Evolutionary conservation across 2,329 filamentous ascomycete species (phyloP).

Genomic region (Ophiostoma himal-ulmi): DNA sequence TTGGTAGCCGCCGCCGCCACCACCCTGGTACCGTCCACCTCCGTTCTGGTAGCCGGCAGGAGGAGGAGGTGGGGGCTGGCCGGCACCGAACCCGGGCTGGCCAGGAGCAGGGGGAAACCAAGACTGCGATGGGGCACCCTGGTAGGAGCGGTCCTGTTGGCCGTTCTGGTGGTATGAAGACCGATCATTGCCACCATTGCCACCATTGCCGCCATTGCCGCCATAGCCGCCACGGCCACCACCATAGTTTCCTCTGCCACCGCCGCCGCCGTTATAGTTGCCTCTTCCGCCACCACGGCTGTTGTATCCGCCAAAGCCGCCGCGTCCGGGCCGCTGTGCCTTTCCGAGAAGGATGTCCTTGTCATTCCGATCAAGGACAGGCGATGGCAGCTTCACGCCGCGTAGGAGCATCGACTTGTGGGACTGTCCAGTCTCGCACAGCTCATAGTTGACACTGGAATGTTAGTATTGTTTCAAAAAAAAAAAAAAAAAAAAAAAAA

Average conservation of each 20-base stretch:
- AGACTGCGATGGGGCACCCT: conserved; percentile 28
- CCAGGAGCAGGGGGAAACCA: conserved; percentile 45
- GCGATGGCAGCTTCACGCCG: conserved; percentile 66
- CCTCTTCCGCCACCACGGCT: conserved; percentile 9
- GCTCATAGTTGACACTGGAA: conserved; percentile 74
- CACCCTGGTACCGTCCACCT: conserved; percentile 10
- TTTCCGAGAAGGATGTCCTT: conserved; percentile 66
- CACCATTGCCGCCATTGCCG: background rate
- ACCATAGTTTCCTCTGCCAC: background rate
- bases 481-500: background rate
- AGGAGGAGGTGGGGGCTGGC: conserved; percentile 44
- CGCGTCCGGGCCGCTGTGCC: conserved; percentile 59
- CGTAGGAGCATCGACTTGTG: conserved; percentile 95
- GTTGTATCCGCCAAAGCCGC: conserved; percentile 40
- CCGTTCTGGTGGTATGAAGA: conserved; percentile 28
- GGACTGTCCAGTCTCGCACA: conserved; percentile 63
- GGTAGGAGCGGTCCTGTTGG: conserved; percentile 38
- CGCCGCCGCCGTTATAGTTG: background rate
- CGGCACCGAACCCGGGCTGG: conserved; percentile 39
- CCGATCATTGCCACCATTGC: background rate
- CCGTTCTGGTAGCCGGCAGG: conserved; percentile 30
- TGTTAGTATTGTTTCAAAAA: background rate
- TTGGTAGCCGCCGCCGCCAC: conserved; percentile 17
- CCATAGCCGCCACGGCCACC: conserved; percentile 8
- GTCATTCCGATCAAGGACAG: conserved; percentile 69